A percentile compares a stretch with the other conserved stretches of the same genome.
Evolutionary conservation across 106 monocot species (phyloP).

Genomic region (Platanthera guangdongensis): DNA sequence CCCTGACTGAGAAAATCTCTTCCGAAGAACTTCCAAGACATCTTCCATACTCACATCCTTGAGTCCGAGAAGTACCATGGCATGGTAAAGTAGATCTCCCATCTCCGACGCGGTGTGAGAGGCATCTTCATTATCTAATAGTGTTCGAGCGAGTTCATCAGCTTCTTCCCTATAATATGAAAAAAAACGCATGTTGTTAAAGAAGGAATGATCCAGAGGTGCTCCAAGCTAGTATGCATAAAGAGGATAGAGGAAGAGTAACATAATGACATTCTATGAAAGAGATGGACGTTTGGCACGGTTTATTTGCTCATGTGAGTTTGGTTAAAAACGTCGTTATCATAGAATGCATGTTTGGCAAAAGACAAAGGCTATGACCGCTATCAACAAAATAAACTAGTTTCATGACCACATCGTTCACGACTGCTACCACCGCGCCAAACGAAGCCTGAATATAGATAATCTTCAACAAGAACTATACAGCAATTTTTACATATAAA

Average conservation of each 20-base stretch:
- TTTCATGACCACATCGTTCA: too few species aligned
- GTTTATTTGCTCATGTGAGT: too few species aligned
- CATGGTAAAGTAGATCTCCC: constrained; percentile 89
- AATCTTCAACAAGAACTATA: too few species aligned
- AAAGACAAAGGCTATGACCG: too few species aligned
- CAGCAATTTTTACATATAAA: too few species aligned
- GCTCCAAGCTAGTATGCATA: neutral
- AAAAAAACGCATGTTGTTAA: neutral
- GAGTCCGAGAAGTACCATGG: constrained; percentile 66
- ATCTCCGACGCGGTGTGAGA: constrained; percentile 61
- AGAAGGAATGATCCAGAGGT: neutral
- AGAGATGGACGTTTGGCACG: neutral
- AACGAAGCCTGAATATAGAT: too few species aligned
- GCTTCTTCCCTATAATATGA: constrained; percentile 65
- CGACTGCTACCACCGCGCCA: too few species aligned
- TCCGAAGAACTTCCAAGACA: constrained; percentile 59
- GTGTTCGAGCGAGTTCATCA: constrained; percentile 65
- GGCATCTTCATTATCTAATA: constrained; percentile 56
- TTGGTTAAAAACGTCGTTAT: too few species aligned
- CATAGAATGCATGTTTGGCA: too few species aligned
- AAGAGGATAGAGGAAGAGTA: neutral
- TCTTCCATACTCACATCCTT: constrained; percentile 71
- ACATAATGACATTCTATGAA: neutral
- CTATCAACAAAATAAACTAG: too few species aligned
- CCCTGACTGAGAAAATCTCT: constrained; percentile 73